Evolutionary conservation across 2,329 filamentous ascomycete genomes (phyloP), one percentile per base, ranked within the genome.

Genomic region (Botryotinia convoluta): DNA sequence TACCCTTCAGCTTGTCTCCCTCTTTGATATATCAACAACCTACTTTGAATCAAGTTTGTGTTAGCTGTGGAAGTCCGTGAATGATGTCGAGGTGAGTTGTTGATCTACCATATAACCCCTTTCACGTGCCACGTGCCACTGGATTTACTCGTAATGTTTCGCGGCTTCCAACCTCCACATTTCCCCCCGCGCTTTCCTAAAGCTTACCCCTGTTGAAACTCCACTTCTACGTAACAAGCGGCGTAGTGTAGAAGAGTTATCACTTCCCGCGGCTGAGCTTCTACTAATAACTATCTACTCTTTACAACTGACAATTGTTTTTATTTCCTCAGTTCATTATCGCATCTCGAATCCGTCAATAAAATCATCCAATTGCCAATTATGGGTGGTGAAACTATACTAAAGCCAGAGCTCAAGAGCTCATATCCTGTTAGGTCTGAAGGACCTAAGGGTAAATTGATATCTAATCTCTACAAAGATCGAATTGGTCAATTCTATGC

Each of bases 401-500:
- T 77, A 73, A 75, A 72, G 9, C 72, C 73, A 26, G 78, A 77
- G 75, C 72, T 74, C 3, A 77, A 78, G 72, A 79, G 77, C 76
- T 74, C 76, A 29, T 82, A 81, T 74, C 80, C 80, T 18, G 79
- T 79, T 72, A 75, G 81, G 57, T 79, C 80, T 16, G 78, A 74
- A 35, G 74, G 78, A 59, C 89, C 89, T 32, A 86, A 90, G 71
- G 94, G 93, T 76, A 92, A 96, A 83, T 90, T 92, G 81, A 98
- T 97, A 82, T 87, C 91, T 78, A 89, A 89, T 81, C 94, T 98
- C 83, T 97, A 97, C 84, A 92, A 90, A 80, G 91, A 94, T 78
- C 91, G 95, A 71, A 91, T 98, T 80, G 86, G 88, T 75, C 91
- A 93, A 79, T 97, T 98, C 83, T 94, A 93, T 74, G 88, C 88